Conservation (phyloP, 2,329 filamentous ascomycete genomes). For the Chaetomiaceae sp. region DNA sequence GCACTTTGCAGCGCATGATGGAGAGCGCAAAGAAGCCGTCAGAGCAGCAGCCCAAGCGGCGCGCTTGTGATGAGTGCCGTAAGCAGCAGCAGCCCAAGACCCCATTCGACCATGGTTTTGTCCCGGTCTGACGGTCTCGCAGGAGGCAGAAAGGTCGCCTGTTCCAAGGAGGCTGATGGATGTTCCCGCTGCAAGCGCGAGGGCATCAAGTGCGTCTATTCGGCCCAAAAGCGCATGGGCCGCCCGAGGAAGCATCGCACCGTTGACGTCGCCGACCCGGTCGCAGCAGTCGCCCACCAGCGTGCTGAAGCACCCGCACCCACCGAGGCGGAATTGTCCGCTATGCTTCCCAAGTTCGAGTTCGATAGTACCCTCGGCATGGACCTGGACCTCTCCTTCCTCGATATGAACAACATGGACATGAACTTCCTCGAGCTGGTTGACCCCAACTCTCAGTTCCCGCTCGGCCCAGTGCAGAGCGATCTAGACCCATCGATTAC, state of each 20-base stretch:
- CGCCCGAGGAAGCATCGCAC: slow-evolving; percentile 54
- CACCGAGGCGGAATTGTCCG: slow-evolving; percentile 9
- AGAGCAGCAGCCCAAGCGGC: slow-evolving; percentile 42
- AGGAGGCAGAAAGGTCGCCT: slow-evolving; percentile 62
- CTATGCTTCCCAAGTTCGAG: slow-evolving; percentile 17
- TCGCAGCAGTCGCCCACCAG: no score
- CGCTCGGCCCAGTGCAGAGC: slow-evolving; percentile 4
- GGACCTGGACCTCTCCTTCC: slow-evolving; percentile 34
- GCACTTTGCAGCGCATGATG: no score
- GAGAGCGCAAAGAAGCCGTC: slow-evolving; percentile 1
- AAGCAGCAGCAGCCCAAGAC: no score
- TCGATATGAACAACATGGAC: slow-evolving; percentile 29
- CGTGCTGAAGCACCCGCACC: neutral
- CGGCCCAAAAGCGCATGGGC: slow-evolving; percentile 62
- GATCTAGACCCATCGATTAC: neutral
- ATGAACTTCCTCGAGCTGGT: slow-evolving; percentile 37
- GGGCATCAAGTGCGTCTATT: slow-evolving; percentile 55
- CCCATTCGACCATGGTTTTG: neutral
- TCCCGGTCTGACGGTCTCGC: slow-evolving; percentile 19
- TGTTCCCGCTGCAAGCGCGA: slow-evolving; percentile 57
- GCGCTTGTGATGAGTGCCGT: slow-evolving; percentile 66
- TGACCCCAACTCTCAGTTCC: slow-evolving; percentile 25
- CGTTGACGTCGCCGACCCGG: slow-evolving; percentile 26
- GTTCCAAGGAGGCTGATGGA: slow-evolving; percentile 56
- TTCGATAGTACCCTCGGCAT: slow-evolving; percentile 25